Conservation (phyloP, 2,329 filamentous ascomycete genomes). For the Fusarium tuaranense region DNA sequence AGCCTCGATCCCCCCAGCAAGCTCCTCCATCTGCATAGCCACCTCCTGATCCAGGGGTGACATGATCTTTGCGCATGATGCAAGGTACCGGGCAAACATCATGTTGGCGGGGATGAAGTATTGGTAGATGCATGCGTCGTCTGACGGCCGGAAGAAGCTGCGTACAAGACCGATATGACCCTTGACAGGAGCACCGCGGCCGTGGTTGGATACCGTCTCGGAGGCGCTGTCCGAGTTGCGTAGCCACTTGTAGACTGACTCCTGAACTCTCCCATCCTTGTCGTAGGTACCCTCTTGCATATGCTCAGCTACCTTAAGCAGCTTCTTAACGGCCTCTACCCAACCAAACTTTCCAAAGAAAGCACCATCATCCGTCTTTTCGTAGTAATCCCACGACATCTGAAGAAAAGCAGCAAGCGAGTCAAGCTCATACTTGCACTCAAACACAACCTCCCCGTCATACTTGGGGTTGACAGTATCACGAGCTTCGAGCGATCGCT, state of each 20-base stretch:
- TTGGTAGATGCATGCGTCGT: slow-evolving; percentile 87
- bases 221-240: slow-evolving; percentile 79
- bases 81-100: slow-evolving; percentile 78
- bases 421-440: slow-evolving; percentile 97
- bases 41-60: slow-evolving; percentile 61
- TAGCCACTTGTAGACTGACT: slow-evolving; percentile 79
- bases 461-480: slow-evolving; percentile 74
- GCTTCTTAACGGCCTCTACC: slow-evolving; percentile 76
- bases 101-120: slow-evolving; percentile 92
- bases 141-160: slow-evolving; percentile 89
- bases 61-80: slow-evolving; percentile 60
- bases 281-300: slow-evolving; percentile 83
- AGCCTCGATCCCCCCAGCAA: slow-evolving; percentile 69
- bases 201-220: slow-evolving; percentile 82
- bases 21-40: slow-evolving; percentile 66
- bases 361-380: slow-evolving; percentile 75
- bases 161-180: slow-evolving; percentile 84
- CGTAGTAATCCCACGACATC: slow-evolving; percentile 83
- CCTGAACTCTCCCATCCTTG: slow-evolving; percentile 65
- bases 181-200: slow-evolving; percentile 83
- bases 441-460: slow-evolving; percentile 80
- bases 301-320: slow-evolving; percentile 75
- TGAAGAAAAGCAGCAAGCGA: slow-evolving; percentile 89
- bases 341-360: slow-evolving; percentile 82
- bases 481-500: slow-evolving; percentile 45